phyloP scores from a whole-genome alignment of 164 flowering plant species.

The Magnolia changhungtana region DNA sequence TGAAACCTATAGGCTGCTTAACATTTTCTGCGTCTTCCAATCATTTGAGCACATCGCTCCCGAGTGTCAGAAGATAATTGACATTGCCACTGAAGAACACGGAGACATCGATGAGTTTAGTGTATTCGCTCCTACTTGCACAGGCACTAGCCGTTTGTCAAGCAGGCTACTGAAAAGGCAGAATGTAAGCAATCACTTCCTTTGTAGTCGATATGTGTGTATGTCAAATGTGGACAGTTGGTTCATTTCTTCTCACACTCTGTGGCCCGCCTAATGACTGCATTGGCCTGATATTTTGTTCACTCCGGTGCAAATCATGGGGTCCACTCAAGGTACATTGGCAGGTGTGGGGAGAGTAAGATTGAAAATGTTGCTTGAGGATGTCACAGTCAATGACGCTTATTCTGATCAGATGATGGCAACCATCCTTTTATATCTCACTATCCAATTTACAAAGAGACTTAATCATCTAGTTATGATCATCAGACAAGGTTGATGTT shows the following conservation, averaged over 20 bases:
- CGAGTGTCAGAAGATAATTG: constrained; percentile 50
- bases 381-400: too few species aligned
- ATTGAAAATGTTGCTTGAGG: background rate
- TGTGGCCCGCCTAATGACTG: background rate
- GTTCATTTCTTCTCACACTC: background rate
- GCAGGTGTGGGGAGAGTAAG: background rate
- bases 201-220: background rate
- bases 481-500: background rate
- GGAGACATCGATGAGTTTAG: constrained; percentile 87
- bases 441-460: background rate
- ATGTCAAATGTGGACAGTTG: background rate
- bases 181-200: constrained; percentile 36
- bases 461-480: background rate
- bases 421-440: background rate
- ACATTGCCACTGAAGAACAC: constrained; percentile 57
- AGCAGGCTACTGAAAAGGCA: constrained; percentile 37
- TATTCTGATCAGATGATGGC: too few species aligned
- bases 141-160: constrained; percentile 37
- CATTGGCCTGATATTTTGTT: background rate
- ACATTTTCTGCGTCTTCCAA: constrained; percentile 50
- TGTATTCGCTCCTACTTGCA: constrained; percentile 74
- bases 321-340: too few species aligned
- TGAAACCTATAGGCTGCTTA: constrained; percentile 60
- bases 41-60: constrained; percentile 59
- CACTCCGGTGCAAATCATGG: background rate